Base-by-base conservation (phyloP, 129 eudicot species). In the Silybum marianum region DNA sequence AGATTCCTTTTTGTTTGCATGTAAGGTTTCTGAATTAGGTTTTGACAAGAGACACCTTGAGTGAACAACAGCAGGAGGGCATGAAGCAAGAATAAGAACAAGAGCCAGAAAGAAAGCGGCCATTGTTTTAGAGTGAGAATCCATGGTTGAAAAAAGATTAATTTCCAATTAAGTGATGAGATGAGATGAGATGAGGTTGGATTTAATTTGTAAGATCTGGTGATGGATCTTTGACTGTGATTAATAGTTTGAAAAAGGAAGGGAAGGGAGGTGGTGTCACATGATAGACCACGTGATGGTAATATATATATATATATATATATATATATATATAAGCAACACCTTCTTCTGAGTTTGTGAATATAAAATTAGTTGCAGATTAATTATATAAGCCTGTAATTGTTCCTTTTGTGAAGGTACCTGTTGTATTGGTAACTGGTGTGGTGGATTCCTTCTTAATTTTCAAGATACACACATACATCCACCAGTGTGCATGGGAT, bases 181-280 rank as follows among this genome's bases (percentile, higher is more conserved):
- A 39, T 42, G 72, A 79, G 70, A 77, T 72, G 42, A 13, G 72
- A 39, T 42, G 72, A 79, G 70, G n/a, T n/a, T n/a, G n/a, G n/a
- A 76, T 9, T 48, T 76, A 58, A 25, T 71, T 18, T 18, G 44
- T 21, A 84, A 85, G 87, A 88, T 90, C 88, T 78, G 36, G 89
- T 89, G 89, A 65, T 79, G 77, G 26, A 84, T 48, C 87, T 86
- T 90, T 90, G 92, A 90, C 90, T 77, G 86, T 88, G 69, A 65
- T 82, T 75, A 34, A 28, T 71, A 78, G 77, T 75, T 84, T 81
- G 80, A 74, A 58, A 58, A 58, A 10, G 3, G 0, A 58, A 69
- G 66, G 3, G 65, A 69, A 80, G 69, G 77, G 85, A 18, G 90
- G 77, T 81, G 88, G 86, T 85, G 90, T 42, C 38, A 72, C 42